phyloP scores from a whole-genome alignment of 1,284 basidiomycete species.

The Ceratobasidium sp. region DNA sequence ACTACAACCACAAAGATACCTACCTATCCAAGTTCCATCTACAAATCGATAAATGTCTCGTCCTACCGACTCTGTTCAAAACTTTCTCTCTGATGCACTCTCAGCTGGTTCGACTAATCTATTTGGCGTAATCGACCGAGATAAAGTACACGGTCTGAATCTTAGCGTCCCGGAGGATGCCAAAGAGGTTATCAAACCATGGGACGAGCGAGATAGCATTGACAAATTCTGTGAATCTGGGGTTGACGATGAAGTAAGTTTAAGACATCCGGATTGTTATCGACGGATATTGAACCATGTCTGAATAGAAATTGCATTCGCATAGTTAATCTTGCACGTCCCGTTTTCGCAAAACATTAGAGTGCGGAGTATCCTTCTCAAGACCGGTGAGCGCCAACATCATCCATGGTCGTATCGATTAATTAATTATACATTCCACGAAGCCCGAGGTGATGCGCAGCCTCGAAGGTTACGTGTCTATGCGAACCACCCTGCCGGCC shows the following conservation, averaged over 20 bases:
- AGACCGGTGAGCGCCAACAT: constrained; percentile 68
- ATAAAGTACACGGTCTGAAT: constrained; percentile 85
- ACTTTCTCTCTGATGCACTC: constrained; percentile 26
- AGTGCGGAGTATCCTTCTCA: constrained; percentile 77
- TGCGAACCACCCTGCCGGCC: constrained; percentile 76
- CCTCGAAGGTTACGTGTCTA: constrained; percentile 77
- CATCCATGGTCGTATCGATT: neutral
- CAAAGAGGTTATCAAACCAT: constrained; percentile 79
- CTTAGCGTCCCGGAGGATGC: constrained; percentile 81
- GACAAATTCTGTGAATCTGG: constrained; percentile 75
- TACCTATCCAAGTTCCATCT: too few relatives aligned
- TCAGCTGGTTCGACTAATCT: constrained; percentile 67
- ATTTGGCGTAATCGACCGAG: constrained; percentile 73
- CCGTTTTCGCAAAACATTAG: constrained; percentile 84
- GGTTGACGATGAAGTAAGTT: constrained; percentile 81
- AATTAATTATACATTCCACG: constrained; percentile 8
- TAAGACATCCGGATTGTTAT: neutral
- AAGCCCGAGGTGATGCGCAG: constrained; percentile 69
- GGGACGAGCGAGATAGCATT: constrained; percentile 80
- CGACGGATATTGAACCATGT: constrained; percentile 27
- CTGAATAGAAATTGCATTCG: constrained; percentile 42
- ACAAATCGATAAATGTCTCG: constrained; percentile 26
- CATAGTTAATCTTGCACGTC: constrained; percentile 80
- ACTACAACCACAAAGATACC: constrained; percentile 1
- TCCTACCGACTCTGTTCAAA: constrained; percentile 31